A percentile compares a stretch with the other conserved stretches of the same genome.
Conservation (phyloP, 257 asterid species). For the Dorcoceras hygrometricum region DNA sequence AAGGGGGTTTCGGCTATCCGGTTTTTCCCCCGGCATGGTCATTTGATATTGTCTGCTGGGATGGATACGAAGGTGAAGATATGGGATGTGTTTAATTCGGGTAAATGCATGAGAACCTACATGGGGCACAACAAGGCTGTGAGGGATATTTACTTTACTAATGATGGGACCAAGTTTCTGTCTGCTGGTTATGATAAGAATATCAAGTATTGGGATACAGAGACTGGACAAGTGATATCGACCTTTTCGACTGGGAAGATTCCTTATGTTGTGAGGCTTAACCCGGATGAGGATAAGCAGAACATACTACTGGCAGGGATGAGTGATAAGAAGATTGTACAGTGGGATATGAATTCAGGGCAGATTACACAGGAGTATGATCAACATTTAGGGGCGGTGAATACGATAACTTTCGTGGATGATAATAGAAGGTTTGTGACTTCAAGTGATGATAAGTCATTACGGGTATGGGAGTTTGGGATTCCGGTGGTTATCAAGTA, state of each 20-base stretch:
- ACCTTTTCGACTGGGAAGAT: constrained; percentile 87
- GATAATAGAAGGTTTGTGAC: constrained; percentile 96
- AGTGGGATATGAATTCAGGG: constrained; percentile 95
- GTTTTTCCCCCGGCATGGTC: constrained; percentile 91
- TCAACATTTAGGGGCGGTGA: constrained; percentile 98
- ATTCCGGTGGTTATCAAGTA: constrained; percentile 97
- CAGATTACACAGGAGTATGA: constrained; percentile 98
- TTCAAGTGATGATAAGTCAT: constrained; percentile 92
- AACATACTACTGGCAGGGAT: constrained; percentile 91
- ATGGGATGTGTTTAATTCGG: constrained; percentile 91
- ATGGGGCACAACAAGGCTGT: constrained; percentile 97
- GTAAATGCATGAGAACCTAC: constrained; percentile 95
- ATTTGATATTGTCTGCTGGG: constrained; percentile 90
- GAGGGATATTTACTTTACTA: constrained; percentile 85
- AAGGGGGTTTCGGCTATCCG: constrained; percentile 96
- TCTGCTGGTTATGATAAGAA: constrained; percentile 94
- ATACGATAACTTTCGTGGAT: constrained; percentile 93
- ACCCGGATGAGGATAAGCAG: constrained; percentile 98
- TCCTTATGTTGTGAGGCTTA: constrained; percentile 92
- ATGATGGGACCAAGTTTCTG: constrained; percentile 87
- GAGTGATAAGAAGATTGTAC: constrained; percentile 99
- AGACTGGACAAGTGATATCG: constrained; percentile 94
- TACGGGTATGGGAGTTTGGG: constrained; percentile 98
- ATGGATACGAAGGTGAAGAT: constrained; percentile 97
- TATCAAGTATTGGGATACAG: constrained; percentile 98